Evolutionary conservation across 2,329 filamentous ascomycete species (phyloP).

Genomic region (Pestalotiopsis fici): DNA sequence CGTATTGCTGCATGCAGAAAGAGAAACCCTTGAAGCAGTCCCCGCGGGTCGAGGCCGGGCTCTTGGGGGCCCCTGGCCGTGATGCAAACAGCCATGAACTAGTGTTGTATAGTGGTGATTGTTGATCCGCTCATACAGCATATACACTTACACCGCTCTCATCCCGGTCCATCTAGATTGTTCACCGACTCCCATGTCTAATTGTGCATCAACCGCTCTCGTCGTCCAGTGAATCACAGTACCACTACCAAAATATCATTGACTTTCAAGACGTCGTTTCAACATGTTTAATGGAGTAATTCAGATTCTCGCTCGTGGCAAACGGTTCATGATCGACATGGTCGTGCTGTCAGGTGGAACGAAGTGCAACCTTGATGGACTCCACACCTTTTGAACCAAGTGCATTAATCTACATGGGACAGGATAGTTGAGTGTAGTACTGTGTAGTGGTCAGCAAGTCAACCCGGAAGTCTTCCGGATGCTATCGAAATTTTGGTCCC

Average conservation of each 20-base stretch:
- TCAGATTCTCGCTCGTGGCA: neutral
- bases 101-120: neutral
- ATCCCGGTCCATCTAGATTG: neutral
- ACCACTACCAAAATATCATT: too few relatives aligned
- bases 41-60: neutral
- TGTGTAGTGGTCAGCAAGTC: neutral
- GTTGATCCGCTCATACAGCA: neutral
- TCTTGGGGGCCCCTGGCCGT: neutral
- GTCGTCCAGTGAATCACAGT: too few relatives aligned
- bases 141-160: neutral
- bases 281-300: neutral
- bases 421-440: too few relatives aligned
- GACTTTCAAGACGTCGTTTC: neutral
- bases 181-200: too few relatives aligned
- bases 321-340: neutral
- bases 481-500: neutral
- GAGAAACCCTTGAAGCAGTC: neutral
- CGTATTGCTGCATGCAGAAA: neutral
- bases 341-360: neutral
- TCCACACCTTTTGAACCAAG: neutral
- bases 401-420: neutral
- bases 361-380: neutral
- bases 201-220: too few relatives aligned
- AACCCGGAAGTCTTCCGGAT: neutral
- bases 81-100: neutral